Conservation (phyloP, 2,329 filamentous ascomycete genomes). For the Ascocoryne sarcoides region DNA sequence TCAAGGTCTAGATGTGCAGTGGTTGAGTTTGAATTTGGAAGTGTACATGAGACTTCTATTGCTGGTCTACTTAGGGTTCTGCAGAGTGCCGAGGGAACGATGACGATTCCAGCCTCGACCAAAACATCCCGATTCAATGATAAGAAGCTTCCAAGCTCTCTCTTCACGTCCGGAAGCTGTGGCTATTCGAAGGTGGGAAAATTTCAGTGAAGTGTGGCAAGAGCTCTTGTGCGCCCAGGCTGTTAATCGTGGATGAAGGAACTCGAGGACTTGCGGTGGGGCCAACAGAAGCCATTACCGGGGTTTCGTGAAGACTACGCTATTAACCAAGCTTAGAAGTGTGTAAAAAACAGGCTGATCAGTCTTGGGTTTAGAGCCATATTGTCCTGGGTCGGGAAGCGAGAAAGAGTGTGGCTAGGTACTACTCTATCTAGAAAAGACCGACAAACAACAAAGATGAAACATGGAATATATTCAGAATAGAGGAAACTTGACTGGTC, state of each 20-base stretch:
- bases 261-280: neutral
- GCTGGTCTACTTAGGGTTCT: neutral
- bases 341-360: no score
- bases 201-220: constrained; percentile 1
- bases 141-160: neutral
- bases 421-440: no score
- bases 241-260: neutral
- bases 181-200: neutral
- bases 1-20: constrained; percentile 1
- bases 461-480: no score
- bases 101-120: neutral
- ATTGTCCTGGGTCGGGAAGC: no score
- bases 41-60: neutral
- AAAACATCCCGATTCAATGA: neutral
- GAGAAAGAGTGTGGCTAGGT: no score
- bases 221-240: neutral
- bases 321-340: no score
- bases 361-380: no score
- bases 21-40: neutral
- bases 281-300: no score
- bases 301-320: no score
- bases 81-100: neutral
- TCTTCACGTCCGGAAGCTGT: neutral
- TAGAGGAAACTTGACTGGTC: no score
- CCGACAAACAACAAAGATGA: no score